Evolutionary conservation across 2,329 filamentous ascomycete genomes (phyloP).

Genomic region (Fusarium aywerte): DNA sequence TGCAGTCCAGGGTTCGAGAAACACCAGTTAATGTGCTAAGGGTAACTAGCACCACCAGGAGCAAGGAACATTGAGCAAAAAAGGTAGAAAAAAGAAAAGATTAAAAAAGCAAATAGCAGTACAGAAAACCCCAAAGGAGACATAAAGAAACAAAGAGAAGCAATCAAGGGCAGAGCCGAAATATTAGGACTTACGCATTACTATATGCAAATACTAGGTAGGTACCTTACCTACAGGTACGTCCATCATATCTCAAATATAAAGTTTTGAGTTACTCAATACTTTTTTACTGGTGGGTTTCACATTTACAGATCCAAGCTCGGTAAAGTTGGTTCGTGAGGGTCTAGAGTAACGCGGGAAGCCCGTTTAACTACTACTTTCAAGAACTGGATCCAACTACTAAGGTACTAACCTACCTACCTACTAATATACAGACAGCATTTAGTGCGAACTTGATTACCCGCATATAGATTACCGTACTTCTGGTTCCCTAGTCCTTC

Average conservation of each 20-base stretch:
- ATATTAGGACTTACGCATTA: slow-evolving; percentile 17
- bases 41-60: neutral
- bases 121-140: slow-evolving; percentile 8
- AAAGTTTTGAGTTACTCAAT: neutral
- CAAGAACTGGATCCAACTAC: neutral
- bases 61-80: slow-evolving; percentile 15
- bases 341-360: neutral
- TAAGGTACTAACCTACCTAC: neutral
- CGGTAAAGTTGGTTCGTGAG: slow-evolving; percentile 3
- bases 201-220: no score
- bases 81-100: neutral
- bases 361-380: neutral
- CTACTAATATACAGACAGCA: neutral
- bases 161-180: slow-evolving; percentile 17
- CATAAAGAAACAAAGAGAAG: slow-evolving; percentile 9
- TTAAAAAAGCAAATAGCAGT: slow-evolving; percentile 12
- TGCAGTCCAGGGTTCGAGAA: slow-evolving; percentile 39
- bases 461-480: slow-evolving; percentile 27
- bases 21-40: slow-evolving; percentile 12
- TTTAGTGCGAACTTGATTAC: slow-evolving; percentile 39
- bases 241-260: slow-evolving; percentile 19
- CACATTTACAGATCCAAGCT: neutral
- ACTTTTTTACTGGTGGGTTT: neutral
- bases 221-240: no score
- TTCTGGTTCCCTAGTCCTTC: slow-evolving; percentile 9